Conservation (phyloP, 495 filamentous ascomycete species). For the Penicillium herquei region DNA sequence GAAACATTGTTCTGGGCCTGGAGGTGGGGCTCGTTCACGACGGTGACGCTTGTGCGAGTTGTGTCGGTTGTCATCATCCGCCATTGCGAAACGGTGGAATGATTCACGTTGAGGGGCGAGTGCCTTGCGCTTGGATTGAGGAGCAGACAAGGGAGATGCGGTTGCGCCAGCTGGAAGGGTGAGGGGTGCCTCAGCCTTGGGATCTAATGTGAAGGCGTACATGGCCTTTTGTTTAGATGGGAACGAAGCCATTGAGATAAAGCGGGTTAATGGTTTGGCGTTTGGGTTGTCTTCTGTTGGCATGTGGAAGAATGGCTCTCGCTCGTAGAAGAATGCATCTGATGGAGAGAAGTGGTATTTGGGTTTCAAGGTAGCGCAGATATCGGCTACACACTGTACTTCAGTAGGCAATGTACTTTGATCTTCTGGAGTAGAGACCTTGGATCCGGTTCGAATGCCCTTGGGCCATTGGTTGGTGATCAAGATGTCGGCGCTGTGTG, state of each 20-base stretch:
- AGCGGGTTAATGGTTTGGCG: conserved; percentile 67
- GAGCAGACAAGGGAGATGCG: conserved; percentile 61
- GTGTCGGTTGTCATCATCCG: conserved; percentile 27
- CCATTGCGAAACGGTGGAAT: conserved; percentile 59
- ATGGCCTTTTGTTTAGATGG: conserved; percentile 77
- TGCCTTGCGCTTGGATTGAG: conserved; percentile 57
- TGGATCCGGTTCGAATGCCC: conserved; percentile 61
- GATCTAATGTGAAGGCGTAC: conserved; percentile 81
- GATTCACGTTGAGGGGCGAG: conserved; percentile 50
- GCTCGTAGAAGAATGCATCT: conserved; percentile 71
- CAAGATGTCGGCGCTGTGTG: conserved; percentile 76
- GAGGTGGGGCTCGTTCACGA: conserved; percentile 52
- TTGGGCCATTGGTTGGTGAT: conserved; percentile 85
- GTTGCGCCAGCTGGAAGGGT: conserved; percentile 67
- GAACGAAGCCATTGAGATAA: conserved; percentile 79
- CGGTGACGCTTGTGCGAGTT: conserved; percentile 51
- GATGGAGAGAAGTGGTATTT: conserved; percentile 84
- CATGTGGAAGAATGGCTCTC: conserved; percentile 86
- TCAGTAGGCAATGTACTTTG: conserved; percentile 36
- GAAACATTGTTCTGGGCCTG: conserved; percentile 79
- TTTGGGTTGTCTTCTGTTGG: conserved; percentile 53
- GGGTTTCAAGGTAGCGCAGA: conserved; percentile 74
- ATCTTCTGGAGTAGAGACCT: conserved; percentile 48
- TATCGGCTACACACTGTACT: conserved; percentile 63
- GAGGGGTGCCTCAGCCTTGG: conserved; percentile 53